Conservation (phyloP, 257 asterid species). For the Nicotiana benthamiana region DNA sequence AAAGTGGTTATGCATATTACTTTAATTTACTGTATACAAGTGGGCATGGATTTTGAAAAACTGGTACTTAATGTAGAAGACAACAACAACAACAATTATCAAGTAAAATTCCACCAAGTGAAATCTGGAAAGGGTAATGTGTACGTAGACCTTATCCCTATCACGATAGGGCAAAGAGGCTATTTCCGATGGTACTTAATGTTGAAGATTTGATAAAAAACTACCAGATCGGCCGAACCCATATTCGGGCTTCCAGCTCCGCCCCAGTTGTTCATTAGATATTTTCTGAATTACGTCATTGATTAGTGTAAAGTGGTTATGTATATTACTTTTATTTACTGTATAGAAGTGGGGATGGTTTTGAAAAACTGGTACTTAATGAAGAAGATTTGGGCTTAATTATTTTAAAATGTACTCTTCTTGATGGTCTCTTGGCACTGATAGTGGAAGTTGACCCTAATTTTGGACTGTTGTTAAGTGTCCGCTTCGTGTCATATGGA, state of each 20-base stretch:
- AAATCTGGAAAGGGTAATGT: too few relatives aligned
- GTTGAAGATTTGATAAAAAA: neutral
- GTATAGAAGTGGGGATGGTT: too few relatives aligned
- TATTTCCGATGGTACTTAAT: neutral
- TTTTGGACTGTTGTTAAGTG: conserved; percentile 4
- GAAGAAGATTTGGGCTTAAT: neutral
- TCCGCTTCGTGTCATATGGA: neutral
- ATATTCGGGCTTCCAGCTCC: too few relatives aligned
- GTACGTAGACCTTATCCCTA: too few relatives aligned
- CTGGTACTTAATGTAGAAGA: neutral
- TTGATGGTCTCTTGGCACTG: neutral
- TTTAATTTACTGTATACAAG: neutral
- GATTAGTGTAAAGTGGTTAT: neutral
- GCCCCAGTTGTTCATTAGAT: neutral
- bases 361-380: neutral
- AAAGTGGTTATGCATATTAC: neutral
- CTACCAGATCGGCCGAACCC: too few relatives aligned
- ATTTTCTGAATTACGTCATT: neutral
- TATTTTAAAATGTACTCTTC: neutral
- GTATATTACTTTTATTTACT: neutral
- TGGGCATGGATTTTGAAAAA: too few relatives aligned
- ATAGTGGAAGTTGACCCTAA: neutral
- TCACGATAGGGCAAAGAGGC: too few relatives aligned
- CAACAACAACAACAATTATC: too few relatives aligned
- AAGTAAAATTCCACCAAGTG: too few relatives aligned